Conservation (phyloP, 2,329 filamentous ascomycete genomes). For the Venturia oleaginea region DNA sequence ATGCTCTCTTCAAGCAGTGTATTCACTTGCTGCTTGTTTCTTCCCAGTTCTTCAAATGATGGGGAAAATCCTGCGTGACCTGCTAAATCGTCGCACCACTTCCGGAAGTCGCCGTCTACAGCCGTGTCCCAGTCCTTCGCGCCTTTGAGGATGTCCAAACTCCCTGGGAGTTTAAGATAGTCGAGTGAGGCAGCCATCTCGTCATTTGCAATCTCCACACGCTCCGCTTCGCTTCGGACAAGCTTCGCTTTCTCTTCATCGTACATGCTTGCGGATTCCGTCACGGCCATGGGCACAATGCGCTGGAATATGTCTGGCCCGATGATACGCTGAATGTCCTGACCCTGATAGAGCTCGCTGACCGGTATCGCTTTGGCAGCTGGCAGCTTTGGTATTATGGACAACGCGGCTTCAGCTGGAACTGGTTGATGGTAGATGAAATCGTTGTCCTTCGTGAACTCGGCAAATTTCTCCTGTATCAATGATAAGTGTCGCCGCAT, state of each 20-base stretch:
- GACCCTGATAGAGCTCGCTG: conserved; percentile 90
- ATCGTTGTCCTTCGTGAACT: conserved; percentile 85
- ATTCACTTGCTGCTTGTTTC: conserved; percentile 68
- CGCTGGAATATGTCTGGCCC: conserved; percentile 95
- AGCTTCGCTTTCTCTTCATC: conserved; percentile 98
- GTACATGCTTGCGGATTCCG: conserved; percentile 91
- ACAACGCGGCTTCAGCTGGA: conserved; percentile 72
- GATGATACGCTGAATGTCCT: conserved; percentile 94
- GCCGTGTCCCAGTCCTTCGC: conserved; percentile 82
- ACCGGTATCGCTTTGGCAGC: conserved; percentile 96
- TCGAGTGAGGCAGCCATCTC: conserved; percentile 95
- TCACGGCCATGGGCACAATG: conserved; percentile 91
- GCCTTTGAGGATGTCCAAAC: conserved; percentile 84
- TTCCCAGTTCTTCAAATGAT: conserved; percentile 70
- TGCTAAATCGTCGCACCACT: conserved; percentile 89
- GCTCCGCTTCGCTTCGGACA: conserved; percentile 84
- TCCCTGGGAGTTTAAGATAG: conserved; percentile 81
- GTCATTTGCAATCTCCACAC: conserved; percentile 83
- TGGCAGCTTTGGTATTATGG: conserved; percentile 78
- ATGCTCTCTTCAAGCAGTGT: conserved; percentile 66
- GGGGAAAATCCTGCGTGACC: conserved; percentile 70
- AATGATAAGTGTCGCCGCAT: conserved; percentile 72
- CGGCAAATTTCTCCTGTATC: conserved; percentile 70
- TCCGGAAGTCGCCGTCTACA: conserved; percentile 83
- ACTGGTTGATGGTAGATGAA: conserved; percentile 96